Evolutionary conservation across 2,329 filamentous ascomycete genomes (phyloP), one percentile per base, ranked within the genome.

Genomic region (Trichoderma oligosporum): DNA sequence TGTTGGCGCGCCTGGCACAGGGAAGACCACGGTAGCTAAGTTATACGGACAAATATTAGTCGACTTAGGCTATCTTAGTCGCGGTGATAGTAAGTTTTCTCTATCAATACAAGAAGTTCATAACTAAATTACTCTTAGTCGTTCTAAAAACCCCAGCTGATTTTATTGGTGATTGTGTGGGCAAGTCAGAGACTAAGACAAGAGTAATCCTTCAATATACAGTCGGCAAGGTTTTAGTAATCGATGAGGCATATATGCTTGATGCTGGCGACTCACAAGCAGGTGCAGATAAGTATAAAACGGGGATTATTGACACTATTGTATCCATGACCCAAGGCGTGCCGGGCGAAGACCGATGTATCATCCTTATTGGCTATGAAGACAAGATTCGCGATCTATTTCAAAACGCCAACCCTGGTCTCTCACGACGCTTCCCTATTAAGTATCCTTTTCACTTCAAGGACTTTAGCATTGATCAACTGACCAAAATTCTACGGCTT

Each of bases 41-140:
- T 87, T 85, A 60, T 88, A 91, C 78, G 88, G 87, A 2, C 81
- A 88, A 61, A 75, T 92, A 0, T 91, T 83, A 64, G 91, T 88
- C 64, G 84, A 91, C 62, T 81, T 91, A 76, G 87, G 87, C 0
- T 63, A 88, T 4, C 68, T 91, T 1, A 84, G 79, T 0, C 85
- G 80, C 36, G 82, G 84, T 0, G 85, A 89, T 20, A 80, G 79
- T 80, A 29, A 36, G 35, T n/a, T 18, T 33, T 36, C 4, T 25
- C 18, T 38, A 9, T 24, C 25, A 6, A 12, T n/a, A n/a, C n/a
- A n/a, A n/a, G n/a, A n/a, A n/a, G n/a, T n/a, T n/a, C 7, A 5
- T 24, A 47, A 16, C 14, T 44, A 29, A 45, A 14, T 8, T 12
- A 24, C 16, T 65, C 61, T 9, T 63, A 71, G 87, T 91, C 1